Evolutionary conservation across 176 grass and related monocot genomes (phyloP), one percentile per base, ranked within the genome.

Genomic region (Triticum turgidum): DNA sequence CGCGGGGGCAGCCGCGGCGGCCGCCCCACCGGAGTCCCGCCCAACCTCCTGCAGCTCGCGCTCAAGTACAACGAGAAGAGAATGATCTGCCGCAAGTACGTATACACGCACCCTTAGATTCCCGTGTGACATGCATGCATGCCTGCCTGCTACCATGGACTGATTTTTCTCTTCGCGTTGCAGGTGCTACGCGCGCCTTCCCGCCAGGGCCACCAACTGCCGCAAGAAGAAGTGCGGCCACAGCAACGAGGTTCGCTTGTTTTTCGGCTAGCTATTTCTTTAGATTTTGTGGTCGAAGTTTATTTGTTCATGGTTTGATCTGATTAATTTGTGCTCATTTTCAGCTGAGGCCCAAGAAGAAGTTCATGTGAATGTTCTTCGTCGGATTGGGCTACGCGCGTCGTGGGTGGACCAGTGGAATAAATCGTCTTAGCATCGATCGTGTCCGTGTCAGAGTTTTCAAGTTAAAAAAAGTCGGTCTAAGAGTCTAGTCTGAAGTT

Each of bases 1-100:
- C 91, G 95, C 17, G 90, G 92, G 65, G 92, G 95, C 49, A 97
- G 32, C 4, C 69, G 69, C 20, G 69, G 69, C 20, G 35, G 69
- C 9, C 69, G 69, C 35, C 69, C 69, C 35, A 11, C 4, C 7
- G 35, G 35, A 4, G 21, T 71, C 69, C 9, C 34, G 20, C 69
- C 69, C 69, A 71, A 71, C 69, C 69, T 71, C 9, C 20, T 71
- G 69, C 32, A 38, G 18, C 69, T 71, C 20, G 69, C 35, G 9
- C 69, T 71, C 69, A 71, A 71, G 69, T 12, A 39, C 35, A 71
- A 71, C 35, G 69, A 71, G 69, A 38, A 38, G 20, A 71, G 9
- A 9, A 71, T 71, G 69, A 0, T 71, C 69, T 71, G 69, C 69
- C 69, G 69, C 69, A 71, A 71, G 69, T 71, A 71, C 18, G 69